Conservation (phyloP, 495 filamentous ascomycete species). For the Tuber umbilicatum region DNA sequence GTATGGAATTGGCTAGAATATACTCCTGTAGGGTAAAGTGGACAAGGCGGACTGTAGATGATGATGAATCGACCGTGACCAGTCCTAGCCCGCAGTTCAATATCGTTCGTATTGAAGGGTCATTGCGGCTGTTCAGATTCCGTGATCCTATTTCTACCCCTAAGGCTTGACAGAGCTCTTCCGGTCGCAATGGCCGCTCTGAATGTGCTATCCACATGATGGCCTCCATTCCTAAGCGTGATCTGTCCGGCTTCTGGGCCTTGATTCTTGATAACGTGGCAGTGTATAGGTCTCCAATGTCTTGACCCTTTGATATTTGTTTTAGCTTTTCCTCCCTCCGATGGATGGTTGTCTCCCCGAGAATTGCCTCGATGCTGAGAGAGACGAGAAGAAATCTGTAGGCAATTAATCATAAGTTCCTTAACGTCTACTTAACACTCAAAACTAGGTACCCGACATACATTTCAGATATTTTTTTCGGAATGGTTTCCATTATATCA, state of each 20-base stretch:
- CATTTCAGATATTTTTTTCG: background rate
- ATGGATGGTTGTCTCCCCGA: background rate
- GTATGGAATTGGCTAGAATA: background rate
- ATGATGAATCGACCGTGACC: background rate
- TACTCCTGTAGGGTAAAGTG: background rate
- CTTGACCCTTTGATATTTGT: background rate
- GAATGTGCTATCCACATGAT: too few relatives aligned
- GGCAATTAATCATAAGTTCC: background rate
- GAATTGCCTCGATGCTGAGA: background rate
- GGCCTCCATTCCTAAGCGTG: too few relatives aligned
- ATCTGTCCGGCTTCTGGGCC: too few relatives aligned
- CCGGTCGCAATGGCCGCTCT: too few relatives aligned
- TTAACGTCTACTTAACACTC: background rate
- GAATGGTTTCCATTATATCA: background rate
- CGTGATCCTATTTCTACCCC: too few relatives aligned
- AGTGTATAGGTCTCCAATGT: background rate
- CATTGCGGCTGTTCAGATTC: too few relatives aligned
- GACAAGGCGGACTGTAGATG: background rate
- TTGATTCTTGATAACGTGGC: background rate
- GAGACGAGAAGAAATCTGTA: background rate
- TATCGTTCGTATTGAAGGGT: too few relatives aligned
- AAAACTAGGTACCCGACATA: background rate
- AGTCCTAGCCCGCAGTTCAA: background rate
- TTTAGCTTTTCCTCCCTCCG: background rate
- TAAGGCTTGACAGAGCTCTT: too few relatives aligned